Percentiles rank a stretch among this genome's conserved stretches.
Conservation (phyloP, 345 rosid genomes). For the Citropsis articulata region DNA sequence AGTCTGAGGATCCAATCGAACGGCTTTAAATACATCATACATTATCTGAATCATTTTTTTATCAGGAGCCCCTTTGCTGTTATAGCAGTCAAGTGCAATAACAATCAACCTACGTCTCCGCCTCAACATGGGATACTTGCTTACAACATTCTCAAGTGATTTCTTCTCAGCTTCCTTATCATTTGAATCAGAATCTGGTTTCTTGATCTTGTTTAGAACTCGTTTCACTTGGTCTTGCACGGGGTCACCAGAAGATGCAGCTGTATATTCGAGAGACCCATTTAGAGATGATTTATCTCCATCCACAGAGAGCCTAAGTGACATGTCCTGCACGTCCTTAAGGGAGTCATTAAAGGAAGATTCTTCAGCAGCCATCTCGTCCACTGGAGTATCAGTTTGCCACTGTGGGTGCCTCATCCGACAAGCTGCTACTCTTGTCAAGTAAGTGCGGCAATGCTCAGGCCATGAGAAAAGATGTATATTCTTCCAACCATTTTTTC, state of each 20-base stretch:
- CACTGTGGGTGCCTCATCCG: slow-evolving; percentile 95
- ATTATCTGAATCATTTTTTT: slow-evolving; percentile 54
- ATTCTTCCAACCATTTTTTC: slow-evolving; percentile 93
- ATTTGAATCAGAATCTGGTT: slow-evolving; percentile 43
- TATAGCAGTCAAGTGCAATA: slow-evolving; percentile 77
- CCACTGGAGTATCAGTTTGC: slow-evolving; percentile 83
- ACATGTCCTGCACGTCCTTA: slow-evolving; percentile 90
- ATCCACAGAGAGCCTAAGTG: slow-evolving; percentile 86
- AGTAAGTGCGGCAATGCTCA: slow-evolving; percentile 93
- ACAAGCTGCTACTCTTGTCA: slow-evolving; percentile 88
- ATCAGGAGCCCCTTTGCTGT: slow-evolving; percentile 57
- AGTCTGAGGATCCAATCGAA: slow-evolving; percentile 53
- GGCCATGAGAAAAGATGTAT: slow-evolving; percentile 98
- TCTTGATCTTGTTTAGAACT: slow-evolving; percentile 68
- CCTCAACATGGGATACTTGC: slow-evolving; percentile 80
- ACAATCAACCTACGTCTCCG: slow-evolving; percentile 70
- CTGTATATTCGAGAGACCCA: slow-evolving; percentile 49
- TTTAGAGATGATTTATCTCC: slow-evolving; percentile 70
- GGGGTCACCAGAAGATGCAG: slow-evolving; percentile 37
- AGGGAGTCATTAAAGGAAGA: slow-evolving; percentile 86
- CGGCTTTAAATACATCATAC: slow-evolving; percentile 65
- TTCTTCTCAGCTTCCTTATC: slow-evolving; percentile 51
- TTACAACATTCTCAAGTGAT: slow-evolving; percentile 36
- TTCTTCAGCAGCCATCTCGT: slow-evolving; percentile 54
- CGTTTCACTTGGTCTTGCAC: slow-evolving; percentile 65